phyloP scores from a whole-genome alignment of 495 filamentous ascomycete species.

The Xylaria castorea region DNA sequence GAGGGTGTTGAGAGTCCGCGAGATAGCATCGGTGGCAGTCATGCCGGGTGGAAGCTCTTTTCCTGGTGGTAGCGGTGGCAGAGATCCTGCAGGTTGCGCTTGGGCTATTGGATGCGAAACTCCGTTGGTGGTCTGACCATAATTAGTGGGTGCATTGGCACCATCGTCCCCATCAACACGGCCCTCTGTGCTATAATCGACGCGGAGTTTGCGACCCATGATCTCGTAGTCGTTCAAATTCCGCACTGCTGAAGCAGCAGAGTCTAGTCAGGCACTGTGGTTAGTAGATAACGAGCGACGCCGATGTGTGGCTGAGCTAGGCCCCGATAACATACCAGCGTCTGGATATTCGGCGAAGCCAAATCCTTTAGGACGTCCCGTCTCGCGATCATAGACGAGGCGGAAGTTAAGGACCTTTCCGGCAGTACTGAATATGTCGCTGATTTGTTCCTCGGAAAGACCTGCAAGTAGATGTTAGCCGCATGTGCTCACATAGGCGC shows the following conservation, averaged over 20 bases:
- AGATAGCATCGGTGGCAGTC: constrained; percentile 88
- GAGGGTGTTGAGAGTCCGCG: constrained; percentile 82
- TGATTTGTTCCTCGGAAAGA: constrained; percentile 92
- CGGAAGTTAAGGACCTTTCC: constrained; percentile 93
- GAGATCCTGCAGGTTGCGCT: constrained; percentile 40
- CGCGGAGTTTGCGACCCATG: constrained; percentile 91
- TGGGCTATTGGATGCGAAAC: constrained; percentile 29
- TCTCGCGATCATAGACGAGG: constrained; percentile 94
- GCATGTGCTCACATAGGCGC: not conserved
- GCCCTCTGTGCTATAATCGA: constrained; percentile 94
- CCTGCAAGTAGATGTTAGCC: constrained; percentile 56
- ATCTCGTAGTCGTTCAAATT: constrained; percentile 97
- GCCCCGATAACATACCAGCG: constrained; percentile 50
- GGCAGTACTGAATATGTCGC: constrained; percentile 84
- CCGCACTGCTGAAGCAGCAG: constrained; percentile 90
- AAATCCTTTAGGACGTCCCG: constrained; percentile 93
- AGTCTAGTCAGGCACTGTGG: constrained; percentile 60
- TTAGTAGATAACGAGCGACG: constrained; percentile 21
- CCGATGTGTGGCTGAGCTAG: not conserved
- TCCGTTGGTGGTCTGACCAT: constrained; percentile 44
- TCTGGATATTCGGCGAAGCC: constrained; percentile 96
- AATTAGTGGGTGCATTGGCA: constrained; percentile 56
- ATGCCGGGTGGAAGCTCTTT: constrained; percentile 81
- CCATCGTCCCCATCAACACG: constrained; percentile 70
- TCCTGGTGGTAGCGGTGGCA: constrained; percentile 85